Evolutionary conservation across 768 basidiomycete species (phyloP).

Genomic region (Leccinum variicolor): DNA sequence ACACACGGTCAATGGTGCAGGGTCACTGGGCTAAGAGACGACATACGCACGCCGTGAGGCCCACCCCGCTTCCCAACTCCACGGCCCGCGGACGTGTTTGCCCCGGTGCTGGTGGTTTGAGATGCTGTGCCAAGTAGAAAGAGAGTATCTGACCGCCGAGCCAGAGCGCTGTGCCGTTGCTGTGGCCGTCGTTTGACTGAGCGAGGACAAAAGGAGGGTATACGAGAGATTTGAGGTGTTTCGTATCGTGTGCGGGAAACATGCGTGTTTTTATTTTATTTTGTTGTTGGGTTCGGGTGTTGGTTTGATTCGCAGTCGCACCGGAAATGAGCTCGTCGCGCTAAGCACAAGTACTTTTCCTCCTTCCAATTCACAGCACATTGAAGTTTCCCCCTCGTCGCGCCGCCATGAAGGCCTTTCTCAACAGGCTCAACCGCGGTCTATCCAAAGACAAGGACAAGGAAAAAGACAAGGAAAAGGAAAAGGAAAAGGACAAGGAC

Average conservation of each 20-base stretch:
- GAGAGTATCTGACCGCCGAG: slow-evolving; percentile 76
- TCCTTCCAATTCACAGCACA: background rate
- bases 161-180: slow-evolving; percentile 85
- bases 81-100: slow-evolving; percentile 43
- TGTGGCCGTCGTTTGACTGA: slow-evolving; percentile 57
- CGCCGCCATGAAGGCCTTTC: slow-evolving; percentile 75
- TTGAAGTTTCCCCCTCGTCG: background rate
- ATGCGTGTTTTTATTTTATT: background rate
- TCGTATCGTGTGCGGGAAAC: slow-evolving; percentile 60
- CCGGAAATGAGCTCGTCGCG: slow-evolving; percentile 23
- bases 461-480: slow-evolving; percentile 12
- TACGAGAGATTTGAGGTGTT: slow-evolving; percentile 51
- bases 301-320: slow-evolving; percentile 5
- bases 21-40: slow-evolving; percentile 1
- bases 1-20: background rate
- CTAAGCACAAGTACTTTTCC: slow-evolving; percentile 1
- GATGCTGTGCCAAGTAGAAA: slow-evolving; percentile 48
- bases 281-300: background rate
- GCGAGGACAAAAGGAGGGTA: slow-evolving; percentile 47
- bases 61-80: slow-evolving; percentile 83
- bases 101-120: slow-evolving; percentile 16
- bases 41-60: slow-evolving; percentile 64
- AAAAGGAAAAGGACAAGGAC: slow-evolving; percentile 24
- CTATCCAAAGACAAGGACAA: slow-evolving; percentile 39
- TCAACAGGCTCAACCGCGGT: slow-evolving; percentile 69